Evolutionary conservation across 1,284 basidiomycete species (phyloP).

Genomic region (Grifola frondosa): DNA sequence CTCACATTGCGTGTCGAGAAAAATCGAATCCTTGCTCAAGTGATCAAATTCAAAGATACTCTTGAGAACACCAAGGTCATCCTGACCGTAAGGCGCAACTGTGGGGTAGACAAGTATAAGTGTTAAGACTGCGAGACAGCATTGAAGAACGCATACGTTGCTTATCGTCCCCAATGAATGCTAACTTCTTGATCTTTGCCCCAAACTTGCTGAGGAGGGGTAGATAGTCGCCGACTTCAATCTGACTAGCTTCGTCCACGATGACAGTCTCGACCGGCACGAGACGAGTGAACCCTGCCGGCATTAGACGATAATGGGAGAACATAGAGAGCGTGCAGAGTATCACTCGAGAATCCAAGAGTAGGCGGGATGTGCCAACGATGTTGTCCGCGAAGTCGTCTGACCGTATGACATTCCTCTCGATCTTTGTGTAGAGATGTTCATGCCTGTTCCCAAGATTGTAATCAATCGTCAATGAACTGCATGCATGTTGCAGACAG

Average conservation of each 20-base stretch:
- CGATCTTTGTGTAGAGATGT: slow-evolving; percentile 53
- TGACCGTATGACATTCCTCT: slow-evolving; percentile 49
- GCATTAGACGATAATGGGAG: slow-evolving; percentile 37
- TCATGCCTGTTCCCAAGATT: slow-evolving; percentile 56
- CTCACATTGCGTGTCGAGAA: slow-evolving; percentile 48
- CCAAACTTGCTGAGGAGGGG: slow-evolving; percentile 32
- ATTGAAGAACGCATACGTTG: slow-evolving; percentile 36
- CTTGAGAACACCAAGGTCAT: slow-evolving; percentile 37
- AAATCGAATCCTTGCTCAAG: slow-evolving; percentile 33
- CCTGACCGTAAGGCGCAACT: slow-evolving; percentile 51
- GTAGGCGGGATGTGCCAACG: slow-evolving; percentile 18
- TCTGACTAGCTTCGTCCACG: slow-evolving; percentile 51
- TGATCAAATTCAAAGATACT: slow-evolving; percentile 50
- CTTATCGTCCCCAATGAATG: slow-evolving; percentile 48
- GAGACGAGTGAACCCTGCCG: slow-evolving; percentile 14
- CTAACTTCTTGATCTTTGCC: slow-evolving; percentile 30
- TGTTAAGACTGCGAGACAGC: not conserved
- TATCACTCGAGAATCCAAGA: slow-evolving; percentile 48
- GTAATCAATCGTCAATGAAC: not conserved
- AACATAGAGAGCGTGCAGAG: slow-evolving; percentile 74
- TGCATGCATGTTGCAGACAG: too few species aligned
- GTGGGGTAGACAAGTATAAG: not conserved
- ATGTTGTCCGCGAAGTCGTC: slow-evolving; percentile 36
- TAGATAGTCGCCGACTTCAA: slow-evolving; percentile 43
- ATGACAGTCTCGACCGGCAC: slow-evolving; percentile 45